Base-by-base conservation (phyloP, 352 stramenopile genomes). In the Saprolegnia diclina region DNA sequence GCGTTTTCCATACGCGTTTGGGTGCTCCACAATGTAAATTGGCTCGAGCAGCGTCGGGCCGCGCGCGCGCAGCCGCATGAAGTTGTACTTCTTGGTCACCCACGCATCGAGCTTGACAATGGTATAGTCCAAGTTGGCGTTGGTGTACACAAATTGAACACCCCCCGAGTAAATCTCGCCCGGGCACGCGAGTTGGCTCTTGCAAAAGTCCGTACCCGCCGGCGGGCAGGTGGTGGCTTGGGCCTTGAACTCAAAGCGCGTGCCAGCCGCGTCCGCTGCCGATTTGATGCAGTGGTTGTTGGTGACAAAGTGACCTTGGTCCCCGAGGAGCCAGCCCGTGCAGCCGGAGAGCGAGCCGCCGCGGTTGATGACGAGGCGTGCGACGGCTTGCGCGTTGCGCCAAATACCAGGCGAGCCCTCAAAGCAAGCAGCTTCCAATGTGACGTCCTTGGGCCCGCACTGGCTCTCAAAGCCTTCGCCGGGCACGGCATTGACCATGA, bases 11-110 rank as follows among this genome's bases (percentile, higher is more conserved):
- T 77, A 61, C 21, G 73, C 83, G 26, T 76, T 78, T 5, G 81
- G 82, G 56, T 91, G 83, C 67, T 91, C 80, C 0, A 80, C 80
- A 46, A 88, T 84, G 52, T 88, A 90, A 54, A 91, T 83, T 3
- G 70, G 16, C 71, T 91, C 83, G 7, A 72, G 71, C 44, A 88
- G 74, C 3, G 74, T 56, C 7, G 81, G 80, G 19, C 81, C 83
- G 11, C 56, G 64, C 13, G 55, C 54, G 26, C 83, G 78, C 19
- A 88, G 52, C 5, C 59, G 71, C 53, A 89, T 46, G 24, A 79
- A 87, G n/a, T 79, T 81, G 67, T 84, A 91, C 26, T 74, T 46
- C 0, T 77, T 48, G 1, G 80, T 53, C 10, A 75, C 54, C 38
- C 74, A 77, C 11, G 73, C 56, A 21, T 80, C 64, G 13, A 91